These are phyloP conservation scores for Linum trigynum DNA, from an alignment of 345 rosid genomes.

Conservation along the genomic window DNA sequence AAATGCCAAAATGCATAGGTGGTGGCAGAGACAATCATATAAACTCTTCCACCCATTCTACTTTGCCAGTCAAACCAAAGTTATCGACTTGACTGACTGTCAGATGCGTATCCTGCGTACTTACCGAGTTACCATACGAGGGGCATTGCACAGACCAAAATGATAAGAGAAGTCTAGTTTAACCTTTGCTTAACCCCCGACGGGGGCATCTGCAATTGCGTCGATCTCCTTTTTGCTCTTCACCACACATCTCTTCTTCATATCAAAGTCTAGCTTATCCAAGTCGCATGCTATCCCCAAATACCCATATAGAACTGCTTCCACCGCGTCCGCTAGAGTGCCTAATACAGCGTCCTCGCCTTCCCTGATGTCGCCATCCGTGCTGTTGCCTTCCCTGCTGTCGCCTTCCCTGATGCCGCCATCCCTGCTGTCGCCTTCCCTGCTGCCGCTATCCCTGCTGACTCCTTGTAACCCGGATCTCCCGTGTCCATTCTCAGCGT, in stretches of 20 bases:
- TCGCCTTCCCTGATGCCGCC: too few species aligned
- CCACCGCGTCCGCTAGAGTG: neutral
- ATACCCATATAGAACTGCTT: constrained; percentile 33
- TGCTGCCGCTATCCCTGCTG: too few species aligned
- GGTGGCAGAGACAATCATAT: too few species aligned
- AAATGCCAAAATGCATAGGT: too few species aligned
- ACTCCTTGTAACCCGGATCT: constrained; percentile 28
- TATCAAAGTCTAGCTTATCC: constrained; percentile 35
- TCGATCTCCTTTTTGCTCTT: constrained; percentile 41
- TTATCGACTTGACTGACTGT: too few species aligned
- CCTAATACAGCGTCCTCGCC: neutral
- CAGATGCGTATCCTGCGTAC: too few species aligned
- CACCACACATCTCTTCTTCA: constrained; percentile 28
- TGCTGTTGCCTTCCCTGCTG: too few species aligned
- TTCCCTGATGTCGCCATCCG: neutral
- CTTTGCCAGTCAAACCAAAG: too few species aligned
- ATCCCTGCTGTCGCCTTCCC: too few species aligned
- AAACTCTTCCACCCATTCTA: too few species aligned
- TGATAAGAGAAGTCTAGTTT: neutral
- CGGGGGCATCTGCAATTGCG: constrained; percentile 17
- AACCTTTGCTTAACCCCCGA: neutral
- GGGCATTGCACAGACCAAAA: too few species aligned
- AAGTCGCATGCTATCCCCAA: constrained; percentile 41
- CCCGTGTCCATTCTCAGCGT: constrained; percentile 26
- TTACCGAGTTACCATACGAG: too few species aligned